These are phyloP conservation scores for Clitoria ternatea DNA, from an alignment of 306 rosid genomes.

Conservation along the genomic window DNA sequence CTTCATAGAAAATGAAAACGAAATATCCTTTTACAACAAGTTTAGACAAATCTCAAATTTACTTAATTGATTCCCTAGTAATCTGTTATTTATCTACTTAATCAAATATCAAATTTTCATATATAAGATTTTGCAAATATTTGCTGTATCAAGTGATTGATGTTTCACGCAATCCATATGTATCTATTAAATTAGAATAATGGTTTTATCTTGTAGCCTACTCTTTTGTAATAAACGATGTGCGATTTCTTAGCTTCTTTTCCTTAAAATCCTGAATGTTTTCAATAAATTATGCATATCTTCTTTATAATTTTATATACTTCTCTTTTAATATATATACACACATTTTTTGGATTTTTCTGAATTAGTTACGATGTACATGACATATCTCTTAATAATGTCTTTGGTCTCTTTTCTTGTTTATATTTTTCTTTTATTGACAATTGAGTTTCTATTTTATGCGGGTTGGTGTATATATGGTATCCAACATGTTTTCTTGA, in stretches of 20 bases:
- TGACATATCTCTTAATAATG: too few species aligned
- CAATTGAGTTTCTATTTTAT: background rate
- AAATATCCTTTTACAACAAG: background rate
- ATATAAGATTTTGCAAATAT: too few species aligned
- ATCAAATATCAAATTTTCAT: too few species aligned
- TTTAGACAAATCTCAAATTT: too few species aligned
- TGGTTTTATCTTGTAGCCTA: too few species aligned
- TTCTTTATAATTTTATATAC: background rate
- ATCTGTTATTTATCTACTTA: too few species aligned
- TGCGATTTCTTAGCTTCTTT: background rate
- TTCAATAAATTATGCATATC: background rate
- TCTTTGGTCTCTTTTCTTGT: background rate
- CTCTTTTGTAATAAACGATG: too few species aligned
- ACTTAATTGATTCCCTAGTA: too few species aligned
- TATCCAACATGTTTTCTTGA: background rate
- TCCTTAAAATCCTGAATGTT: background rate
- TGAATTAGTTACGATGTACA: background rate
- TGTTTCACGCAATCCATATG: too few species aligned
- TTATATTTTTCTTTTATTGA: background rate
- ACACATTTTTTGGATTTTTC: background rate
- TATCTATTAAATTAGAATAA: too few species aligned
- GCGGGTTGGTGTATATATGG: background rate
- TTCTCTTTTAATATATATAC: background rate
- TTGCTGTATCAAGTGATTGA: too few species aligned
- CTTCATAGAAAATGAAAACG: background rate